Evolutionary conservation across 2,329 filamentous ascomycete genomes (phyloP), one percentile per base, ranked within the genome.

Genomic region (Sporothrix mexicana): DNA sequence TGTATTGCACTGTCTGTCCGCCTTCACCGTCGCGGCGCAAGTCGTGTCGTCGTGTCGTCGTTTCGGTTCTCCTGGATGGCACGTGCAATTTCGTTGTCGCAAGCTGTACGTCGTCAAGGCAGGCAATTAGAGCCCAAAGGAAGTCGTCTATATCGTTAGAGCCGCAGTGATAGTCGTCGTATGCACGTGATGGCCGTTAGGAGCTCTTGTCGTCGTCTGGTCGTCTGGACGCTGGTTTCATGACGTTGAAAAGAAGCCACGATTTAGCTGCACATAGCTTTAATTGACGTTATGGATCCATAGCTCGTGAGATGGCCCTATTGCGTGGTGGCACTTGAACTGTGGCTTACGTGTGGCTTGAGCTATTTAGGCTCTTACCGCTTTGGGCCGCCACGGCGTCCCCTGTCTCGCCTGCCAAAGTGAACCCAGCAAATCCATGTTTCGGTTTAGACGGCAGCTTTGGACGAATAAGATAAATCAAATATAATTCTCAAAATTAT

Each of bases 291-390:
- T n/a, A 13, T 43, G 59, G 36, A 23, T 36, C 59, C 17, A 36
- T 62, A 43, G 30, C 59, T 36, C 43, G 41, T 30, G 17, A 30
- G 59, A 20, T 53, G 51, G 20, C n/a, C 17, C 20, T 55, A 55
- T 55, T 25, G 51, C 20, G 2, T 20, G 15, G 47, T 51, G 49
- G 13, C 20, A 55, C 51, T 20, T 23, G 3, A 36, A n/a, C 17
- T 68, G 66, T 68, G 66, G 66, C 66, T 55, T 25, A 51, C 17
- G 6, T 68, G 66, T 41, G 66, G 66, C 66, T 68, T 30, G 25
- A 68, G 47, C 66, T 53, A 20, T 25, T 41, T 66, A 45, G n/a
- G 25, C 8, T 13, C 25, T 55, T 68, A 41, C 25, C 25, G 8
- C 66, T 68, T 68, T 41, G 9, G 66, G 25, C 43, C 45, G n/a